phyloP scores from a whole-genome alignment of 2,329 filamentous ascomycete genomes.

The Monosporascus sp. region DNA sequence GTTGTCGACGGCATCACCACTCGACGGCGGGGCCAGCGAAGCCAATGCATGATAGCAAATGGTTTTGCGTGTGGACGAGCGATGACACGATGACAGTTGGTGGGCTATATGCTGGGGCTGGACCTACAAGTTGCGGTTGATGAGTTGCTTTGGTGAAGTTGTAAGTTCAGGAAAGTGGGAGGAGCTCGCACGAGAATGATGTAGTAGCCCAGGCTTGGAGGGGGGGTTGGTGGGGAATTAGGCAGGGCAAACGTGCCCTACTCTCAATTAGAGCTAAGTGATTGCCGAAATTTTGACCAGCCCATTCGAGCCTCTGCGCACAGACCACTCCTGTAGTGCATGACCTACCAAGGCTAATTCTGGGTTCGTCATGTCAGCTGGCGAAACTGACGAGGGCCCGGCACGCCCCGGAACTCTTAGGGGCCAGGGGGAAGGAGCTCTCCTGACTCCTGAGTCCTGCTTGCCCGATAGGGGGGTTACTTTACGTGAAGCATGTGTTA shows the following conservation, averaged over 20 bases:
- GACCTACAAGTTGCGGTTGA: conserved; percentile 28
- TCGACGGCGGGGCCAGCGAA: background rate
- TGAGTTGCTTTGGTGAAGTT: conserved; percentile 28
- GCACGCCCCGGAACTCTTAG: too few relatives aligned
- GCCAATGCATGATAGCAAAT: background rate
- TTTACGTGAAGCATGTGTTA: too few relatives aligned
- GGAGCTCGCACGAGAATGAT: conserved; percentile 2
- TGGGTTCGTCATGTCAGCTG: too few relatives aligned
- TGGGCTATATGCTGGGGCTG: background rate
- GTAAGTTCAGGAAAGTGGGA: conserved; percentile 16
- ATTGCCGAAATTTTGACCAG: background rate
- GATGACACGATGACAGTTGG: background rate
- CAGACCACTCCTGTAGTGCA: too few relatives aligned
- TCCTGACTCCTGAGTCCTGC: too few relatives aligned
- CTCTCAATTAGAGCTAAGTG: conserved; percentile 20
- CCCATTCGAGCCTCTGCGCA: background rate
- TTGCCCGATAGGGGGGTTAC: too few relatives aligned
- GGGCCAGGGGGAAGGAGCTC: too few relatives aligned
- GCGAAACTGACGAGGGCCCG: too few relatives aligned
- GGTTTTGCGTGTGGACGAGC: background rate
- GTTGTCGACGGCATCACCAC: background rate
- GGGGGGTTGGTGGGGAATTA: conserved; percentile 8
- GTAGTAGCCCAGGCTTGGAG: background rate
- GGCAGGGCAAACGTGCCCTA: conserved; percentile 15
- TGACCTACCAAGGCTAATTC: too few relatives aligned